A percentile compares a stretch with the other conserved stretches of the same genome.
These are phyloP conservation scores for Edaphochlamys debaryana DNA, from an alignment of 139 green algal genomes.

Conservation along the genomic window DNA sequence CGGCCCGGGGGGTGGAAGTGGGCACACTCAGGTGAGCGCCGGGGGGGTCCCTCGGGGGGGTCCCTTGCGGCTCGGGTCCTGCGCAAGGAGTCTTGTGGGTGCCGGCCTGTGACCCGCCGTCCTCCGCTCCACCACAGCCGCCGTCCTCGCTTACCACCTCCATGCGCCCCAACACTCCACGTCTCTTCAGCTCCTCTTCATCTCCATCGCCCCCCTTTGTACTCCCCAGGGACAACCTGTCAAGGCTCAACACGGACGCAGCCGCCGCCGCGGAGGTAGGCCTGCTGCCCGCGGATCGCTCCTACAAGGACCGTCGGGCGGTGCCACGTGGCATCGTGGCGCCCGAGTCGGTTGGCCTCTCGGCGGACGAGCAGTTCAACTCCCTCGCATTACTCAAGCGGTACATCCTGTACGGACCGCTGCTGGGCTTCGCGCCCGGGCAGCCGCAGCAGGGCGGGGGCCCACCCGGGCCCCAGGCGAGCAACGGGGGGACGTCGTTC, in stretches of 20 bases:
- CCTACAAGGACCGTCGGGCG: slow-evolving; percentile 9
- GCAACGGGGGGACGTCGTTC: too few species aligned
- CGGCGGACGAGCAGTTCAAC: slow-evolving; percentile 44
- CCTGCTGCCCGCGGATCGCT: slow-evolving; percentile 8
- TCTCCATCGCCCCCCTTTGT: too few species aligned
- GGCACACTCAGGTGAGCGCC: background rate
- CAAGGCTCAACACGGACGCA: background rate
- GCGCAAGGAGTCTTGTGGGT: too few species aligned
- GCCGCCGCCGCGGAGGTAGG: background rate
- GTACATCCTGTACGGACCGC: slow-evolving; percentile 36
- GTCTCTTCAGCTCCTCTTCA: background rate
- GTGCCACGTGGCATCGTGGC: slow-evolving; percentile 26
- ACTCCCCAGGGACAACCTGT: background rate
- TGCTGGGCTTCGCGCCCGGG: slow-evolving; percentile 11
- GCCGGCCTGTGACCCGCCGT: too few species aligned
- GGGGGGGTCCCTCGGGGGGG: too few species aligned
- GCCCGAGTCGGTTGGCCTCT: slow-evolving; percentile 43
- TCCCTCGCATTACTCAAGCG: slow-evolving; percentile 44
- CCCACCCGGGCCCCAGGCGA: background rate
- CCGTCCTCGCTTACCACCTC: too few species aligned
- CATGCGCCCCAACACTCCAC: too few species aligned
- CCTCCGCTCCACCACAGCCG: too few species aligned
- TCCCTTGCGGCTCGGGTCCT: too few species aligned
- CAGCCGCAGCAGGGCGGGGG: background rate
- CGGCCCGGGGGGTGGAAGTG: background rate